phyloP scores from a whole-genome alignment of 768 basidiomycete species.

The Royoungia palumana region DNA sequence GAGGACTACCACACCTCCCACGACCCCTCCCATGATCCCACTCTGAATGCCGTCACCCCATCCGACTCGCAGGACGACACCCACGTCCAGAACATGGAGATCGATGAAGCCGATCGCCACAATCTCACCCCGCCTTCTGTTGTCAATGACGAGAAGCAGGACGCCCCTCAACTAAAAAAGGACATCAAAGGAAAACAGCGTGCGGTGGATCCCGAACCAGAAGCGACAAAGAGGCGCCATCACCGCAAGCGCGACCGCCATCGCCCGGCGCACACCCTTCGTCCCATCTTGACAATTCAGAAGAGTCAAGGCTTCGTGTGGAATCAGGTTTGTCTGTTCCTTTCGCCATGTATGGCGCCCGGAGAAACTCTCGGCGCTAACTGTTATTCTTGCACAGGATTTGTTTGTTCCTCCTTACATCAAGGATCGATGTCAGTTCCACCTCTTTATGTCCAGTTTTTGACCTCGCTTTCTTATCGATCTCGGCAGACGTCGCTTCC shows the following conservation, averaged over 20 bases:
- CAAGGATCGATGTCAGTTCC: constrained; percentile 78
- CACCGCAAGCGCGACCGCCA: constrained; percentile 54
- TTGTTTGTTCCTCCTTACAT: constrained; percentile 86
- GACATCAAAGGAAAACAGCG: constrained; percentile 81
- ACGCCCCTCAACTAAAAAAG: constrained; percentile 43
- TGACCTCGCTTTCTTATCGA: constrained; percentile 3
- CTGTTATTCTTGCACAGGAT: constrained; percentile 47
- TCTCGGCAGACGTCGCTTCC: constrained; percentile 65
- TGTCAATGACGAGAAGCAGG: constrained; percentile 31
- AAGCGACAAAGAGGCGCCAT: constrained; percentile 46
- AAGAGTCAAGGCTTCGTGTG: constrained; percentile 86
- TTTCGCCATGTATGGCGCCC: background rate
- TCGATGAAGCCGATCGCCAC: constrained; percentile 37
- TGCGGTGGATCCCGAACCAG: constrained; percentile 64
- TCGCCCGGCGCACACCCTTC: constrained; percentile 57
- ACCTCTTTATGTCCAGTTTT: constrained; percentile 12
- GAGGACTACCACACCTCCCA: constrained; percentile 50
- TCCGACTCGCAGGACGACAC: constrained; percentile 42
- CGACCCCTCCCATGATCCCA: constrained; percentile 30
- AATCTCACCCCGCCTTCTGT: background rate
- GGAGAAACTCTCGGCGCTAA: background rate
- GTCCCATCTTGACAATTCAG: constrained; percentile 85
- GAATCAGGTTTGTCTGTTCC: constrained; percentile 84
- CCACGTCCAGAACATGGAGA: constrained; percentile 51
- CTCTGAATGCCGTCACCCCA: constrained; percentile 18